phyloP scores from a whole-genome alignment of 1,284 basidiomycete species.

The Melampsora larici-populina region DNA sequence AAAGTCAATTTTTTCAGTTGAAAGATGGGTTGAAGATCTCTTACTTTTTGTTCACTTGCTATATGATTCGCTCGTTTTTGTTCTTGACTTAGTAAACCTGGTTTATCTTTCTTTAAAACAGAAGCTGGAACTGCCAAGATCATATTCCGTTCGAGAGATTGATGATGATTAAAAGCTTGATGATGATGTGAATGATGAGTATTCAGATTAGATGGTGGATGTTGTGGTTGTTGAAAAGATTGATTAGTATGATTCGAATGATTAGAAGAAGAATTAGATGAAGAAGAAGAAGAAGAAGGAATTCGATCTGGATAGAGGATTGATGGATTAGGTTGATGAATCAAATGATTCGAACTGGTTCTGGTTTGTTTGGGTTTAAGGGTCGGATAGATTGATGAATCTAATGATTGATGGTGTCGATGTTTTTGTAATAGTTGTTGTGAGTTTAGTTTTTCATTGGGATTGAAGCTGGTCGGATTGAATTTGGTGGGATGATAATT shows the following conservation, averaged over 20 bases:
- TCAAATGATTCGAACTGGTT: neutral
- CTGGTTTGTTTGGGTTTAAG: neutral
- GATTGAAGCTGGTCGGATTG: neutral
- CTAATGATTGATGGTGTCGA: conserved; percentile 28
- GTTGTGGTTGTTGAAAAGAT: neutral
- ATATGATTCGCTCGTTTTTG: conserved; percentile 42
- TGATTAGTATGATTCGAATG: conserved; percentile 2
- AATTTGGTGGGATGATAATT: neutral
- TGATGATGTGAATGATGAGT: neutral
- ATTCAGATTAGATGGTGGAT: neutral
- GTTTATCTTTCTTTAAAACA: too few relatives aligned
- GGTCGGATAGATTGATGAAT: conserved; percentile 1
- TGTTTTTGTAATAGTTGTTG: conserved; percentile 13
- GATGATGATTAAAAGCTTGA: conserved; percentile 14
- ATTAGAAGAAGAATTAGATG: neutral
- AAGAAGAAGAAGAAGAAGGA: neutral
- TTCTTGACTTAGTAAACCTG: conserved; percentile 30
- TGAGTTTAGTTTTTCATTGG: conserved; percentile 6
- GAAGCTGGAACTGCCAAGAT: too few relatives aligned
- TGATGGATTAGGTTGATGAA: conserved; percentile 1
- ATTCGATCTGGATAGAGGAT: neutral
- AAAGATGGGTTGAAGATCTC: neutral
- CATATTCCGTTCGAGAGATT: conserved; percentile 14
- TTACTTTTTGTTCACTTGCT: conserved; percentile 40
- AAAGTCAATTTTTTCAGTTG: neutral